Percentiles rank a stretch among this genome's conserved stretches.
Conservation (phyloP, 306 rosid genomes). For the Quercus suber region DNA sequence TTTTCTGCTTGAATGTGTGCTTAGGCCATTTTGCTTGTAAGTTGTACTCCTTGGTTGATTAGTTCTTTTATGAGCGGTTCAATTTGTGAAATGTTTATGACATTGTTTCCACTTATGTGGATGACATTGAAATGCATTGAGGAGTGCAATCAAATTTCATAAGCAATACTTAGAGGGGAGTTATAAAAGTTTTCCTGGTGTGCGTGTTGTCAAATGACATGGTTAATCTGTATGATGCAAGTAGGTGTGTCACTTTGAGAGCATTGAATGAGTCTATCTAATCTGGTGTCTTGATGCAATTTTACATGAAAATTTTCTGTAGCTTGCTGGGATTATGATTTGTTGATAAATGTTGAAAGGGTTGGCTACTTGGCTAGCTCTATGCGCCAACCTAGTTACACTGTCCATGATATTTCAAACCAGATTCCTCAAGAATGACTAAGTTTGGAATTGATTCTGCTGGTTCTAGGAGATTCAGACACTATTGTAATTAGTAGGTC, state of each 20-base stretch:
- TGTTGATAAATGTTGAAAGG: not conserved
- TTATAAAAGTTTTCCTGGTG: not conserved
- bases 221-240: not conserved
- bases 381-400: not conserved
- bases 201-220: not conserved
- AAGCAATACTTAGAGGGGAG: not conserved
- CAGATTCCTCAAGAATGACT: conserved; percentile 1
- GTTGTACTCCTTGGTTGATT: not conserved
- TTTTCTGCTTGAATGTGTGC: not conserved
- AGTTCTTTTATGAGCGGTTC: not conserved
- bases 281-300: not conserved
- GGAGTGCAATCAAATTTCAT: not conserved
- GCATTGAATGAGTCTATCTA: not conserved
- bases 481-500: not conserved
- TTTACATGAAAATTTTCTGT: not conserved
- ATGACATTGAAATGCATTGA: not conserved
- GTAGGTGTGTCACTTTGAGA: not conserved
- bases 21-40: not conserved
- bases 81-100: not conserved
- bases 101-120: not conserved
- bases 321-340: not conserved
- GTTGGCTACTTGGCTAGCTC: not conserved
- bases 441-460: not conserved
- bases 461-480: not conserved
- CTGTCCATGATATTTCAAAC: not conserved